A percentile compares a stretch with the other conserved stretches of the same genome.
Evolutionary conservation across 1,139 yeast genomes (phyloP).

Genomic region (Candida neerlandica): DNA sequence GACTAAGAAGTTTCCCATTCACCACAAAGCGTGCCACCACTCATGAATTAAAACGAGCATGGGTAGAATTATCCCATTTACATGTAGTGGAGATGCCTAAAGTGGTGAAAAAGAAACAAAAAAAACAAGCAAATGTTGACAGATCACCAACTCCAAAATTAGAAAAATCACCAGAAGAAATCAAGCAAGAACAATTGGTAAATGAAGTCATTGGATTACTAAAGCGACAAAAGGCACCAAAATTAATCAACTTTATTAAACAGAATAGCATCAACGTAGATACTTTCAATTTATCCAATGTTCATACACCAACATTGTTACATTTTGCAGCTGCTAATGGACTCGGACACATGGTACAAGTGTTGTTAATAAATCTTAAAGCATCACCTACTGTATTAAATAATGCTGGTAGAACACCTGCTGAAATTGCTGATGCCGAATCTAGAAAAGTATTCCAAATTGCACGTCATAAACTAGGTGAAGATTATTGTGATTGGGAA

Average conservation of each 20-base stretch:
- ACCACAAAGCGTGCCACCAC: constrained; percentile 89
- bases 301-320: constrained; percentile 69
- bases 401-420: constrained; percentile 61
- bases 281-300: constrained; percentile 55
- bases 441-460: constrained; percentile 65
- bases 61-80: constrained; percentile 76
- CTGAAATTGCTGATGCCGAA: constrained; percentile 46
- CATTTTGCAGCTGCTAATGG: constrained; percentile 79
- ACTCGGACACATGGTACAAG: constrained; percentile 65
- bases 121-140: constrained; percentile 24
- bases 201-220: constrained; percentile 59
- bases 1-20: constrained; percentile 77
- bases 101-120: constrained; percentile 31
- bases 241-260: constrained; percentile 61
- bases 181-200: constrained; percentile 51
- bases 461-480: constrained; percentile 70
- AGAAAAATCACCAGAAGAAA: constrained; percentile 22
- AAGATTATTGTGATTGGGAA: constrained; percentile 68
- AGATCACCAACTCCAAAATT: constrained; percentile 24
- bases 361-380: constrained; percentile 62
- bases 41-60: constrained; percentile 77
- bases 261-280: constrained; percentile 57
- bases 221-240: constrained; percentile 79
- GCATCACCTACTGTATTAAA: constrained; percentile 69
- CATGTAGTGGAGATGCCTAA: constrained; percentile 59